Conservation (phyloP, 2,329 filamentous ascomycete species). For the Alternaria postmessia region DNA sequence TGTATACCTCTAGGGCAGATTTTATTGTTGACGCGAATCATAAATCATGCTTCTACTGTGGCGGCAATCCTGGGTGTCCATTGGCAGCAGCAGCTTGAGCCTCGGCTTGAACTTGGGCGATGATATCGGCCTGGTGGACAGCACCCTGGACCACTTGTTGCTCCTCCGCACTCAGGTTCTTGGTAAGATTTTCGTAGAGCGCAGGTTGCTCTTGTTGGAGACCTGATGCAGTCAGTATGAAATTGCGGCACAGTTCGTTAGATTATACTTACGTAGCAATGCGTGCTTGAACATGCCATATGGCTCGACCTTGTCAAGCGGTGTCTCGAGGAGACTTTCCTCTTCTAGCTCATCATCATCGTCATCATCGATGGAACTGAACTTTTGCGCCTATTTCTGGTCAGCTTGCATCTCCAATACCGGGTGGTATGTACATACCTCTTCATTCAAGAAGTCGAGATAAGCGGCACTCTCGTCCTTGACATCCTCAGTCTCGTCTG, state of each 20-base stretch:
- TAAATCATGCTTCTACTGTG: constrained; percentile 23
- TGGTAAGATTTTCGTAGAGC: constrained; percentile 82
- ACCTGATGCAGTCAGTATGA: constrained; percentile 61
- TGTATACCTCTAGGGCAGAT: not conserved
- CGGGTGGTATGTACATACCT: constrained; percentile 61
- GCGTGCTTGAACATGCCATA: constrained; percentile 88
- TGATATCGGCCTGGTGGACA: constrained; percentile 72
- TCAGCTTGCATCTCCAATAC: constrained; percentile 36
- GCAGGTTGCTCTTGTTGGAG: constrained; percentile 91
- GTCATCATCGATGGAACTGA: constrained; percentile 72
- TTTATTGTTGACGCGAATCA: not conserved
- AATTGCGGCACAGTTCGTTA: not conserved
- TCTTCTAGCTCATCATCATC: constrained; percentile 93
- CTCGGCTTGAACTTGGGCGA: constrained; percentile 46
- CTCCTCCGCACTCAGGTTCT: constrained; percentile 80
- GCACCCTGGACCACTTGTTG: constrained; percentile 81
- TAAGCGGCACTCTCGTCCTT: constrained; percentile 95
- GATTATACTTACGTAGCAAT: constrained; percentile 74
- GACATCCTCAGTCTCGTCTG: constrained; percentile 71
- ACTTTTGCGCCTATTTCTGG: constrained; percentile 75
- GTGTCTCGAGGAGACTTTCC: constrained; percentile 89
- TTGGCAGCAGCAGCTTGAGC: constrained; percentile 34
- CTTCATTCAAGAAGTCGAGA: constrained; percentile 92
- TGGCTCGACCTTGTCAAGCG: constrained; percentile 92
- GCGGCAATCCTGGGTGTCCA: constrained; percentile 28